Evolutionary conservation across 306 rosid species (phyloP), one percentile per base, ranked within the genome.

Genomic region (Cucurbita ficifolia): DNA sequence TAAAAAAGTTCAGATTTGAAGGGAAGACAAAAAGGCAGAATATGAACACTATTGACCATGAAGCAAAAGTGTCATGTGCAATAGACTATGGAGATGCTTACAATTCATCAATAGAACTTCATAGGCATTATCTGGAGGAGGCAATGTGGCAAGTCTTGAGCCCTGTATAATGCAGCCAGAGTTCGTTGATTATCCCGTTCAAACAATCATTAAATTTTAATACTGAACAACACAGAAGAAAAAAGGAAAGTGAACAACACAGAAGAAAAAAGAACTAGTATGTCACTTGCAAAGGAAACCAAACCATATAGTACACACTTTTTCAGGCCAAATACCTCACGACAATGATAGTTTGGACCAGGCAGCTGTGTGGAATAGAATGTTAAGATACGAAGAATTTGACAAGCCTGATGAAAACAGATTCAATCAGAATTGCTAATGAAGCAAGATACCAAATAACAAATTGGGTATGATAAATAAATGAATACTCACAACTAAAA

Each of bases 321-420:
- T 1, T 33, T 50, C 10, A 8, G 0, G 3, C n/a, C 48, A n/a
- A 63, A 78, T 88, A 95, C 99, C 99, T 84, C 96, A 10, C 96
- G 96, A 69, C 99, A 95, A 76, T 95, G 99, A 78, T 95, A 95
- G 82, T 95, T 95, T 62, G 99, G 99, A 81, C 99, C 99, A 9
- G 99, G 99, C 85, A 95, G 99, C 78, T 91, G 99, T n/a, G 99
- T 95, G 3, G 96, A 81, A 86, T 95, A 95, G 84, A 95, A 95
- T 60, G 99, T 91, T 71, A 88, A 54, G 65, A 95, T 87, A 12
- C 99, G 95, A 43, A 95, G 97, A 81, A 82, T 55, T 73, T 95
- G 99, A 82, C 88, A 87, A 81, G 81, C 89, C 99, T 95, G 87
- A 75, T 78, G 74, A 50, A 76, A 74, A 77, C 29, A 82, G 61